Base-by-base conservation (phyloP, 306 rosid species). In the Betula pendula region DNA sequence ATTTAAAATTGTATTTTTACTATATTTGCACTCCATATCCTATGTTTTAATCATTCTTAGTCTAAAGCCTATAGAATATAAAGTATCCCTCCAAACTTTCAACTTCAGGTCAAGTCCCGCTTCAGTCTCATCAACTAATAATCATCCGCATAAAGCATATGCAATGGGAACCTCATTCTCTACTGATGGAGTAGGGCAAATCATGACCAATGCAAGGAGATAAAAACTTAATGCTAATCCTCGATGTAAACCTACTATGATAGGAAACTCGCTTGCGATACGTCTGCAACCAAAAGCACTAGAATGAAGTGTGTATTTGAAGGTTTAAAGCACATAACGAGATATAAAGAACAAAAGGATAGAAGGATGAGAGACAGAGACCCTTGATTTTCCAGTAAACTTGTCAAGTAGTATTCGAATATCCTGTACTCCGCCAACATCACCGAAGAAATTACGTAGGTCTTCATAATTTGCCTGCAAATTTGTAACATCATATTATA, bases 341-440 rank as follows among this genome's bases (percentile, higher is more conserved):
- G 51, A 68, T 50, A n/a, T 7, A 33, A 50, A 43, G 72, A 62
- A 71, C 4, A 65, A 10, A 50, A 65, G 16, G 40, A 2, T 27
- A 45, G 1, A 65, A 66, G 19, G 77, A 78, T 74, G 71, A 70
- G 83, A 80, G 76, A 78, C 24, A 48, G 20, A 68, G 51, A 94
- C 98, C 97, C 97, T 88, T 72, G 97, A 92, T 77, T 95, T 95
- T 77, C 93, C 92, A 22, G 96, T 92, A 82, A 87, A 90, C 80
- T 87, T 95, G 87, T 95, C 97, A 49, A 70, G 90, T 50, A 87
- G 89, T 82, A 95, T 81, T 65, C 97, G 96, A 53, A 92, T 73
- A 79, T 87, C 97, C 76, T 82, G 90, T 72, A 95, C 87, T 79
- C 97, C 97, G 80, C 97, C 96, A 16, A 86, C 87, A 86, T 95